Conservation (phyloP, 768 basidiomycete species). For the Thelephora ganbajun region DNA sequence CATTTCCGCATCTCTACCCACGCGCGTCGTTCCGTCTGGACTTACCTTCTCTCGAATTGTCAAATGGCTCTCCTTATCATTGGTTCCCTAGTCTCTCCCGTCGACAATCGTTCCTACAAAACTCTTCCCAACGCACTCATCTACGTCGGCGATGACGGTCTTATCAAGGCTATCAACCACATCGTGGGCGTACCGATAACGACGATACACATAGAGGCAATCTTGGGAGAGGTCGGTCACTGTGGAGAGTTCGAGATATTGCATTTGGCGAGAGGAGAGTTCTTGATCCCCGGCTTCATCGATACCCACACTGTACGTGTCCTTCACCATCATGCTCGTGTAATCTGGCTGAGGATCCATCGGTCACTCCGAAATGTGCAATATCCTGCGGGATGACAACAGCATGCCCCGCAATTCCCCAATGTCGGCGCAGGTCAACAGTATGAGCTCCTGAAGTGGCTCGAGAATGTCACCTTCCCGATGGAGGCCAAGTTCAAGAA, state of each 20-base stretch:
- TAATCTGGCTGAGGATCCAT: background rate
- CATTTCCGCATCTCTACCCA: no score
- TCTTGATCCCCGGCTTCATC: conserved; percentile 77
- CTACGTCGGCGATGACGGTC: background rate
- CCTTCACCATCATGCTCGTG: background rate
- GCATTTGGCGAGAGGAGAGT: conserved; percentile 31
- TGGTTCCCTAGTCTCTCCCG: background rate
- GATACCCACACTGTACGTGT: conserved; percentile 80
- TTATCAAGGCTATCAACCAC: background rate
- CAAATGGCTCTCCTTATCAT: background rate
- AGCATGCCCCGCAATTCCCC: conserved; percentile 76
- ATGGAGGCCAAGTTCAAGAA: conserved; percentile 69
- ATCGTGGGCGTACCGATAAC: background rate
- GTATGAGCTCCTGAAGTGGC: conserved; percentile 84
- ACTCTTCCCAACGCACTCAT: background rate
- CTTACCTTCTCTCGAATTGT: no score
- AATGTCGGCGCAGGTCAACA: conserved; percentile 74
- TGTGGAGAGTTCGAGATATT: conserved; percentile 16
- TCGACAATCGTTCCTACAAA: background rate
- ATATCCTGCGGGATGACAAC: background rate
- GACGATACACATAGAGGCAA: no score
- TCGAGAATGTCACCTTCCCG: conserved; percentile 75
- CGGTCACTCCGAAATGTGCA: background rate
- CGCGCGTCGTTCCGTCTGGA: no score
- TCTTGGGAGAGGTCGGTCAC: no score